phyloP scores from a whole-genome alignment of 108 stramenopile genomes.

The Chaetoceros muelleri region DNA sequence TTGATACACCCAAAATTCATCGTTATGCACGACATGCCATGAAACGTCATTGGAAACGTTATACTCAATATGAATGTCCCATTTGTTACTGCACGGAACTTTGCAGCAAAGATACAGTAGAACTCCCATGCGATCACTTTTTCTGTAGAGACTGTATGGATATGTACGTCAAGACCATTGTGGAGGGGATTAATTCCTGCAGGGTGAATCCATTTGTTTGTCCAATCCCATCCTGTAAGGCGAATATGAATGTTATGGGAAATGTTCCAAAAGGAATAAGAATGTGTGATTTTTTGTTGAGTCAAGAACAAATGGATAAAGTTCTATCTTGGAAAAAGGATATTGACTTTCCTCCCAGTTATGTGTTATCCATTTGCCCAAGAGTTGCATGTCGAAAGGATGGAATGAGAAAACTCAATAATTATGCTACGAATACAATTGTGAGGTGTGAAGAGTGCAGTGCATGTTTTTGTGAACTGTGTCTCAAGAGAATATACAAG shows the following conservation, averaged over 20 bases:
- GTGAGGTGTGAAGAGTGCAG: slow-evolving; percentile 26
- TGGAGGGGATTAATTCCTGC: slow-evolving; percentile 9
- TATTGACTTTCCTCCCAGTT: slow-evolving; percentile 23
- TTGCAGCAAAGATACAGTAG: slow-evolving; percentile 6
- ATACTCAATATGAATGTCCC: slow-evolving; percentile 19
- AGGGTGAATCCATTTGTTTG: slow-evolving; percentile 31
- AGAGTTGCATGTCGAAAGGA: background rate
- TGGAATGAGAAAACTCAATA: slow-evolving; percentile 1
- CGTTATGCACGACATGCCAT: background rate
- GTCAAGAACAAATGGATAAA: slow-evolving; percentile 6
- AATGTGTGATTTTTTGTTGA: slow-evolving; percentile 3
- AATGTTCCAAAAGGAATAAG: slow-evolving; percentile 7
- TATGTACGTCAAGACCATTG: slow-evolving; percentile 15
- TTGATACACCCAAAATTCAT: background rate
- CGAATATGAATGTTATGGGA: slow-evolving; percentile 14
- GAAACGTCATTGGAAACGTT: slow-evolving; percentile 18
- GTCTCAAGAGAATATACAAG: slow-evolving; percentile 14
- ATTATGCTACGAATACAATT: background rate
- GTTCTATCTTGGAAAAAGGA: slow-evolving; percentile 23
- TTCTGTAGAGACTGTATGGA: slow-evolving; percentile 25
- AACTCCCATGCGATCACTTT: slow-evolving; percentile 22
- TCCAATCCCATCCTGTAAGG: slow-evolving; percentile 21
- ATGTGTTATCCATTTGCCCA: slow-evolving; percentile 17
- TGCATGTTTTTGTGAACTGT: slow-evolving; percentile 28
- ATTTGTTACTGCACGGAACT: slow-evolving; percentile 21